phyloP scores from a whole-genome alignment of 2,329 filamentous ascomycete species.

The Penicillium sp. region DNA sequence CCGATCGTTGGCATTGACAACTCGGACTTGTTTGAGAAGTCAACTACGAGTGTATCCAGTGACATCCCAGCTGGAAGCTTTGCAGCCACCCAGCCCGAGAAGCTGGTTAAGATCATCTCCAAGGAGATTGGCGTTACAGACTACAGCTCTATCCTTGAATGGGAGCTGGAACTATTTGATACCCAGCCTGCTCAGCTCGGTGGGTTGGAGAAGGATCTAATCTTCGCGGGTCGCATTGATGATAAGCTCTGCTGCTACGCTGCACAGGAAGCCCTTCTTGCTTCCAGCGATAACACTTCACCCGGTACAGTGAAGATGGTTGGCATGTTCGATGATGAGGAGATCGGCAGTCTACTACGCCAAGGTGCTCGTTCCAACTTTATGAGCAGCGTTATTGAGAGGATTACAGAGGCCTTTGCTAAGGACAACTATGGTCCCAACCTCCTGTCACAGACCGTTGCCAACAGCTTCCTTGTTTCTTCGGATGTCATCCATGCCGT shows the following conservation, averaged over 20 bases:
- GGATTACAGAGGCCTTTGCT: slow-evolving; percentile 70
- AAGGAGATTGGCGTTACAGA: slow-evolving; percentile 75
- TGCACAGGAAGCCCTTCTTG: slow-evolving; percentile 80
- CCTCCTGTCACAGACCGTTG: slow-evolving; percentile 79
- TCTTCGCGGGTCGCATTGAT: slow-evolving; percentile 93
- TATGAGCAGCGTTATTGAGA: slow-evolving; percentile 77
- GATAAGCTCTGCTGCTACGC: slow-evolving; percentile 98
- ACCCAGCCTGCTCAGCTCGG: slow-evolving; percentile 80
- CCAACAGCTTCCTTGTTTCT: slow-evolving; percentile 88
- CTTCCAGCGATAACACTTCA: slow-evolving; percentile 59
- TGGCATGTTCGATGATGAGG: slow-evolving; percentile 95
- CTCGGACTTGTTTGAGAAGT: slow-evolving; percentile 55
- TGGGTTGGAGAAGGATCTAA: slow-evolving; percentile 88
- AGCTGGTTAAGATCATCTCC: slow-evolving; percentile 81
- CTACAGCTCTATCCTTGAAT: slow-evolving; percentile 80
- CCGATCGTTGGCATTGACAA: slow-evolving; percentile 90
- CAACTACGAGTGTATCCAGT: slow-evolving; percentile 36
- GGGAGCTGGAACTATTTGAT: slow-evolving; percentile 96
- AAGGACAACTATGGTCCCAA: slow-evolving; percentile 51
- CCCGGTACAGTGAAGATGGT: slow-evolving; percentile 79
- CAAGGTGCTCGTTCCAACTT: slow-evolving; percentile 92
- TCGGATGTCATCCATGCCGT: slow-evolving; percentile 93
- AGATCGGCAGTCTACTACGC: slow-evolving; percentile 87
- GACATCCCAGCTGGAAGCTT: slow-evolving; percentile 66
- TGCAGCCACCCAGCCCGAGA: slow-evolving; percentile 78